Conservation (phyloP, 163 green algal species). For the Scenedesmus sp. region DNA sequence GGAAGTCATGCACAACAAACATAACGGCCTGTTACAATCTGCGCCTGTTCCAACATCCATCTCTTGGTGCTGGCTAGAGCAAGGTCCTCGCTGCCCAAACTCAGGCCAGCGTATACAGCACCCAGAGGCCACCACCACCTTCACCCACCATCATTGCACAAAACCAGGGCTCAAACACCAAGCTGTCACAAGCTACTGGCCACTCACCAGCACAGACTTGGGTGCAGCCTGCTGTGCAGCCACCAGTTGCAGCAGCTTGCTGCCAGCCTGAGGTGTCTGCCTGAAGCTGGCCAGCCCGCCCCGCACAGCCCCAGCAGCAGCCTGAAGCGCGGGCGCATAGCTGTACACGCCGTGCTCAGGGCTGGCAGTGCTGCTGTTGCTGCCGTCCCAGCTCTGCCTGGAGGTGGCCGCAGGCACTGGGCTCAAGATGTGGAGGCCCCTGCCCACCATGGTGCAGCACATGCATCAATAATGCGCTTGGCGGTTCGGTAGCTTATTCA, state of each 20-base stretch:
- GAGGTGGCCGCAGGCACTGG: not conserved
- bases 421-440: constrained; percentile 8
- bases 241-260: constrained; percentile 39
- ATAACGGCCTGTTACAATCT: no score
- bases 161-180: not conserved
- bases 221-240: constrained; percentile 19
- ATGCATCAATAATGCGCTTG: no score
- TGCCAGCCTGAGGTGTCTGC: not conserved
- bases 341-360: not conserved
- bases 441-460: not conserved
- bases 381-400: not conserved
- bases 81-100: no score
- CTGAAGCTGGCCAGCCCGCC: constrained; percentile 1
- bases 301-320: constrained; percentile 16
- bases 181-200: not conserved
- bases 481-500: no score
- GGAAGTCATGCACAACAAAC: no score
- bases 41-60: no score
- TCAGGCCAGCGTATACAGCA: no score
- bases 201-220: not conserved
- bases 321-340: constrained; percentile 4
- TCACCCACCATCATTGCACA: no score
- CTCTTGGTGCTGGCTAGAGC: no score
- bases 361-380: not conserved
- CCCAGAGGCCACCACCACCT: no score